Base-by-base conservation (phyloP, 345 rosid species). In the Sonneratia caseolaris region DNA sequence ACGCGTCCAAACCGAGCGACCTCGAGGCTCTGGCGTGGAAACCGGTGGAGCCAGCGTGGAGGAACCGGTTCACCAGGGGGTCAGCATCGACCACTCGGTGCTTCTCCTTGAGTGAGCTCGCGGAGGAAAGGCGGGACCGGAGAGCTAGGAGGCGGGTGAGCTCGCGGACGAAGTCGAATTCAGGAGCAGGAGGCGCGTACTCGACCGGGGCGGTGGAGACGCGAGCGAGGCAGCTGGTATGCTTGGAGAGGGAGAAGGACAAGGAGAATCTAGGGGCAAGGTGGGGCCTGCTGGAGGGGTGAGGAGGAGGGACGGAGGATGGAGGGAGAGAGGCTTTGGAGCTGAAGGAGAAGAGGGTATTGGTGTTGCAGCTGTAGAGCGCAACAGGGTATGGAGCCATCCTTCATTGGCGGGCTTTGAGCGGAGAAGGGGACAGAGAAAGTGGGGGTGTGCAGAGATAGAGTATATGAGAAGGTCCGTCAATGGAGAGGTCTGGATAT, bases 141-240 rank as follows among this genome's bases (percentile, higher is more conserved):
- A 94, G 87, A 24, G 88, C 37, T 70, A 76, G 76, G 7, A 94
- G 91, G 82, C 95, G 91, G 76, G 83, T 77, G 76, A 91, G 86
- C 73, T 91, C 95, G 24, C 69, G 78, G 19, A 57, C 80, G 85
- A 91, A 83, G 81, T 88, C 79, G 80, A 79, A 84, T 72, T 89
- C 91, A 21, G 96, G 94, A 1, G 89, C 77, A 1, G 91, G 91
- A 0, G 91, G 82, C 14, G 82, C 86, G 73, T 77, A 85, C 78
- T 89, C 93, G 14, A 88, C 79, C 22, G 96, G 88, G 2, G 79
- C 91, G 19, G 93, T 91, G 77, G 91, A 76, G 1, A 90, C 95
- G 27, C 88, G 89, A 38, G 83, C 55, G 76, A 35, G 66, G 65
- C 71, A 68, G 65, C 53, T 35, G 70, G 36, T 64, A 1, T 73